Evolutionary conservation across 306 rosid species (phyloP), one percentile per base, ranked within the genome.

Genomic region (Abrus precatorius): DNA sequence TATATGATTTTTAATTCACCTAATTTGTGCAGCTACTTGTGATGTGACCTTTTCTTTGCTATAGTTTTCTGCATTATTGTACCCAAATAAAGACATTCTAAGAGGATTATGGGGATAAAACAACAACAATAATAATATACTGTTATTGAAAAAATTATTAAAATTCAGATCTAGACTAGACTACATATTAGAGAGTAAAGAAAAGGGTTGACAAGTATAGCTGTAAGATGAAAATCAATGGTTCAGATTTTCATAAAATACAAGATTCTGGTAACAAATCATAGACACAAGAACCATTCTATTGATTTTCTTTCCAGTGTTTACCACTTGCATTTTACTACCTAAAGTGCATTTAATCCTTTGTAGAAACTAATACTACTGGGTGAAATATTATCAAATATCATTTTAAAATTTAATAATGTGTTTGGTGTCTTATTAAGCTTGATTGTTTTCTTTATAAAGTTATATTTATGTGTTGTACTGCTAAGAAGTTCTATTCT

Each of bases 401-500:
- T 63, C 76, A 55, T 63, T 55, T 54, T 32, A 57, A 49, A 38
- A 55, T 45, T 56, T 14, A 75, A 40, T 50, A 3, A 66, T 55
- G 57, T 12, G 54, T 75, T 71, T 7, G 20, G 12, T 74, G 45
- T 54, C 57, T 79, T 84, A 8, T 32, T 67, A 48, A 84, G 40
- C 78, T 60, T 82, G 52, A 34, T 32, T 41, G 13, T 40, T 59
- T 59, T 59, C 36, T 34, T 44, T 43, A 38, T 49, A 68, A 41
- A 68, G 76, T 68, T 59, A 41, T 60, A 47, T 30, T 30, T 45
- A 68, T 65, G 69, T 74, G 59, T 69, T 68, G 61, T 50, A 38
- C 64, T 47, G 62, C 45, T 59, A 47, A 75, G 12, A 61, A 33
- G 33, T 33, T 56, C 27, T 66, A 43, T 63, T 73, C 74, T 52